Percentiles rank a stretch among this genome's conserved stretches.
Evolutionary conservation across 805 yeast species (phyloP).

Genomic region (Jamesozyma hellenica): DNA sequence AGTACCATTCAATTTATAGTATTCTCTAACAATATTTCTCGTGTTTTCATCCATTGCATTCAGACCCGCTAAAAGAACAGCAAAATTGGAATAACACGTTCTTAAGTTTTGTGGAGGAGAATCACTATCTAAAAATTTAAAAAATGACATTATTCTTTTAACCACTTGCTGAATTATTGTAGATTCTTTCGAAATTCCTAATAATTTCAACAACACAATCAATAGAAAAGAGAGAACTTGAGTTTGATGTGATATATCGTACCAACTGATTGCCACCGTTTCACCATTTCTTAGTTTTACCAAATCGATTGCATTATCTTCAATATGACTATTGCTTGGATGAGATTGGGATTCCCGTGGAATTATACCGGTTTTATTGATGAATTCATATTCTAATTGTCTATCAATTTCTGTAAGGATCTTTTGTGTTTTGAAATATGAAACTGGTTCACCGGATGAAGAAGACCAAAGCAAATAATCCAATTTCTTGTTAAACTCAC

Average conservation of each 20-base stretch:
- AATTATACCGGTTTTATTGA: slow-evolving; percentile 28
- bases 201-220: slow-evolving; percentile 25
- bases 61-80: slow-evolving; percentile 29
- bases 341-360: slow-evolving; percentile 27
- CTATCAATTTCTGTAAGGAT: slow-evolving; percentile 27
- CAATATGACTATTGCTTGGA: slow-evolving; percentile 25
- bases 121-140: slow-evolving; percentile 27
- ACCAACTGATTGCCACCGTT: slow-evolving; percentile 29
- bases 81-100: slow-evolving; percentile 31
- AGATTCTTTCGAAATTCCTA: slow-evolving; percentile 28
- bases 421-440: slow-evolving; percentile 27
- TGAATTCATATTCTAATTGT: slow-evolving; percentile 29
- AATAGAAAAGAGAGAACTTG: slow-evolving; percentile 28
- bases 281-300: slow-evolving; percentile 22
- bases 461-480: slow-evolving; percentile 24
- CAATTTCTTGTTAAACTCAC: slow-evolving; percentile 18
- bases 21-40: slow-evolving; percentile 23
- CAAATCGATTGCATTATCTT: slow-evolving; percentile 29
- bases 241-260: slow-evolving; percentile 31
- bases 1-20: slow-evolving; percentile 25
- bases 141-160: slow-evolving; percentile 25
- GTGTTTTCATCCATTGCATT: slow-evolving; percentile 29
- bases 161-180: slow-evolving; percentile 28
- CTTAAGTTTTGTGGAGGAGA: slow-evolving; percentile 28
- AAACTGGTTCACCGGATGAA: slow-evolving; percentile 11